Base-by-base conservation (phyloP, 345 rosid species). In the Acer saccharum region DNA sequence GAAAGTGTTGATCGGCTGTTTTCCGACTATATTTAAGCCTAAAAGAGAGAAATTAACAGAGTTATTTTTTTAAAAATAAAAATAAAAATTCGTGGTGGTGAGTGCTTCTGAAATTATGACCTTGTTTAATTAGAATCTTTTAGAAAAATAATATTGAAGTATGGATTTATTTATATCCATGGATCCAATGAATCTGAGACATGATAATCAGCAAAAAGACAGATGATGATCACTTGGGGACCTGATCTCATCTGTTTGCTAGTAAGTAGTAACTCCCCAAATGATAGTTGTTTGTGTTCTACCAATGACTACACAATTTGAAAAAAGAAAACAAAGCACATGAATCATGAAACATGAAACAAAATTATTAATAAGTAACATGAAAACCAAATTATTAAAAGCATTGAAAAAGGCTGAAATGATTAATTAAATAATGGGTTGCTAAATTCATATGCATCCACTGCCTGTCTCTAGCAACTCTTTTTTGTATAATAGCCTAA, bases 121-220 rank as follows among this genome's bases (percentile, higher is more conserved):
- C 76, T 12, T 73, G 8, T 3, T 25, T 18, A 8, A 18, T 57
- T 20, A 57, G 20, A 57, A 0, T 70, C 0, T 6, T 29, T 72
- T 48, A 5, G 10, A 43, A 43, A 43, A 43, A 58, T n/a, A 39
- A 6, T 27, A 29, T 54, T 21, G 55, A 50, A 50, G n/a, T 57
- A 57, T 57, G 13, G 7, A 57, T 57, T 4, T 57, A 57, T 7
- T 4, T 57, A 57, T 17, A 17, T 57, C 23, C 7, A 17, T 20
- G 41, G 41, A 73, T 60, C 68, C 68, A 73, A 12, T 61, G 76
- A 10, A 58, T 13, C 20, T 16, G 13, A 21, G 67, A 73, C 66
- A 60, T 21, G 50, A 60, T 20, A 71, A 54, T n/a, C 61, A 57
- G 54, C 66, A 60, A 20, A 11, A 58, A 12, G 55, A 60, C 21